These are phyloP conservation scores for Colletotrichum sp. DNA, from an alignment of 2,329 filamentous ascomycete species.

Conservation along the genomic window DNA sequence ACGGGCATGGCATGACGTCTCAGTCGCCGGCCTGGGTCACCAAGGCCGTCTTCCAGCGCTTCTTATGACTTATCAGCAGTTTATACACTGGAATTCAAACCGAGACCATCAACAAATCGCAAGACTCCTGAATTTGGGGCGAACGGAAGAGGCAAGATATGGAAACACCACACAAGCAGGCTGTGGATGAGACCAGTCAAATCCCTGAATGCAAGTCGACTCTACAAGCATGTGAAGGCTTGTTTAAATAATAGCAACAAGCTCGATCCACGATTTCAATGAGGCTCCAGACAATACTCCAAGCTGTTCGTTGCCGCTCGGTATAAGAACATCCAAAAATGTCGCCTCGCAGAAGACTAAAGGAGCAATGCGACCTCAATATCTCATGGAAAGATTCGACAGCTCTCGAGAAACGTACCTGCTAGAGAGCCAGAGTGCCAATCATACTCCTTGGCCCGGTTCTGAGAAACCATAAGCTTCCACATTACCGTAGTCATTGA, in stretches of 20 bases:
- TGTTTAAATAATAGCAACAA: not conserved
- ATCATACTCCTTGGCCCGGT: not conserved
- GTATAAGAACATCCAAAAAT: not conserved
- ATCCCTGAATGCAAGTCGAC: not conserved
- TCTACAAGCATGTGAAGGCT: not conserved
- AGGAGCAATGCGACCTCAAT: no score
- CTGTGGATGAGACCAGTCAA: fast-evolving
- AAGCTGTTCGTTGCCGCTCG: not conserved
- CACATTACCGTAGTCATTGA: not conserved
- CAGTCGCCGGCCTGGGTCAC: not conserved
- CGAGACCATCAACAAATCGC: not conserved
- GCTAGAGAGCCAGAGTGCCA: not conserved
- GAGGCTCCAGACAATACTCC: not conserved
- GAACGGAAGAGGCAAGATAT: not conserved
- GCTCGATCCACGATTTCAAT: not conserved
- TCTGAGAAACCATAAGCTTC: not conserved
- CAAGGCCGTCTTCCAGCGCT: not conserved
- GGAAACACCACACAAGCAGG: not conserved
- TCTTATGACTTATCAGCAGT: not conserved
- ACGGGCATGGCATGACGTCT: not conserved
- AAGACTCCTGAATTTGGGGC: not conserved
- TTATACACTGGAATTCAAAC: not conserved
- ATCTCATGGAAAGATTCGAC: not conserved
- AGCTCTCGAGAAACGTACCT: no score
- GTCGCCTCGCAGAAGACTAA: not conserved